A percentile compares a stretch with the other conserved stretches of the same genome.
phyloP scores from a whole-genome alignment of 345 rosid species.

The Gossypium arboreum region DNA sequence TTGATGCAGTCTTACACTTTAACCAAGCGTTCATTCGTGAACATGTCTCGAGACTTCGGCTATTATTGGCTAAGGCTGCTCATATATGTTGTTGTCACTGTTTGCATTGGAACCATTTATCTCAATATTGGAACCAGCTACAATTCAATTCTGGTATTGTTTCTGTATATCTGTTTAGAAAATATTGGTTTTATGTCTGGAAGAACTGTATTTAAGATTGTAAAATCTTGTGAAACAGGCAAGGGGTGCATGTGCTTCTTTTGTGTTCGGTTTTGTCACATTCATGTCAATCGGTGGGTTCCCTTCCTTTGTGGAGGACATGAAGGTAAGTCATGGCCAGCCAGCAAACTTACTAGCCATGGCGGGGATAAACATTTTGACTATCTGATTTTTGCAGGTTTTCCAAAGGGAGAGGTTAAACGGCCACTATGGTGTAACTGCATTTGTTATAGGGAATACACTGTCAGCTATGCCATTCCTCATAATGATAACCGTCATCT shows the following conservation, averaged over 20 bases:
- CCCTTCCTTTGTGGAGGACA: constrained; percentile 10
- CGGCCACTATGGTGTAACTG: constrained; percentile 43
- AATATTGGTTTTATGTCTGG: background rate
- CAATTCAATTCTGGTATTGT: background rate
- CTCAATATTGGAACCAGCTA: constrained; percentile 2
- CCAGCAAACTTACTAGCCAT: background rate
- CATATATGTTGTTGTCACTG: background rate
- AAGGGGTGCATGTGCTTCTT: constrained; percentile 4
- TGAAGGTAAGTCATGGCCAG: constrained; percentile 8
- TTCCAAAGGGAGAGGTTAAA: constrained; percentile 94
- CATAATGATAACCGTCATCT: constrained; percentile 36
- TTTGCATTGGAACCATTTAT: constrained; percentile 8
- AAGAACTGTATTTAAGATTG: background rate
- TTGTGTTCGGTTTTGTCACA: constrained; percentile 6
- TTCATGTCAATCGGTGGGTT: constrained; percentile 4
- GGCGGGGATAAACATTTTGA: background rate
- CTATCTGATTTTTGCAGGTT: constrained; percentile 39
- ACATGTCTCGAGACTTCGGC: constrained; percentile 97
- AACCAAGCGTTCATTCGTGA: constrained; percentile 79
- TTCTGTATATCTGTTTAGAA: background rate
- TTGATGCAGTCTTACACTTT: constrained; percentile 33
- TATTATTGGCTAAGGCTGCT: constrained; percentile 5
- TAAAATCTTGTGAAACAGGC: background rate
- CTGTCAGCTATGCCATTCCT: constrained; percentile 4
- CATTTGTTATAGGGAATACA: background rate